A percentile compares a stretch with the other conserved stretches of the same genome.
phyloP scores from a whole-genome alignment of 2,329 filamentous ascomycete genomes.

The Pseudogymnoascus sp. region DNA sequence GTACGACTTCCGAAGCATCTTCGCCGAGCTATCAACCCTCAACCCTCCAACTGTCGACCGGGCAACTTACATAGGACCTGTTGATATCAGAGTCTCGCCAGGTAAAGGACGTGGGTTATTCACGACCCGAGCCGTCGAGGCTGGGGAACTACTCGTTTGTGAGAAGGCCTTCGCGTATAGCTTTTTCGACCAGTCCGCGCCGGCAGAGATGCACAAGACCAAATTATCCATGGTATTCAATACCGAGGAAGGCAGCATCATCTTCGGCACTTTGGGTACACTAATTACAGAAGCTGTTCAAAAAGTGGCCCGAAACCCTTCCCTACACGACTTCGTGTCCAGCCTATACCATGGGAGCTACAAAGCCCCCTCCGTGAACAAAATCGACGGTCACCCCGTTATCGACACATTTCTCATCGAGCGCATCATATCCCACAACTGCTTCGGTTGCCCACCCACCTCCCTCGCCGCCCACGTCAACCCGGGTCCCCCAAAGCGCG shows the following conservation, averaged over 20 bases:
- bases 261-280: not conserved
- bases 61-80: conserved; percentile 36
- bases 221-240: not conserved
- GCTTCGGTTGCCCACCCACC: conserved; percentile 32
- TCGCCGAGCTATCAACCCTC: conserved; percentile 27
- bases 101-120: conserved; percentile 43
- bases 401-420: conserved; percentile 42
- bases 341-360: conserved; percentile 35
- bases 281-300: conserved; percentile 35
- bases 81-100: conserved; percentile 33
- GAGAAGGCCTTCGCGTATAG: conserved; percentile 45
- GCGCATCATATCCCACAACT: conserved; percentile 35
- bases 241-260: conserved; percentile 4
- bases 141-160: conserved; percentile 44
- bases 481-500: not conserved
- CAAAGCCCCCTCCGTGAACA: conserved; percentile 18
- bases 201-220: not conserved
- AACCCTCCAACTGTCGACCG: conserved; percentile 37
- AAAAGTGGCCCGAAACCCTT: conserved; percentile 37
- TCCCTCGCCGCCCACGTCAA: conserved; percentile 20
- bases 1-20: conserved; percentile 33
- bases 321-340: conserved; percentile 26
- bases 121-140: conserved; percentile 36
- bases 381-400: conserved; percentile 31
- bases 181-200: not conserved